Conservation (phyloP, 495 filamentous ascomycete species). For the Tuber brumale region DNA sequence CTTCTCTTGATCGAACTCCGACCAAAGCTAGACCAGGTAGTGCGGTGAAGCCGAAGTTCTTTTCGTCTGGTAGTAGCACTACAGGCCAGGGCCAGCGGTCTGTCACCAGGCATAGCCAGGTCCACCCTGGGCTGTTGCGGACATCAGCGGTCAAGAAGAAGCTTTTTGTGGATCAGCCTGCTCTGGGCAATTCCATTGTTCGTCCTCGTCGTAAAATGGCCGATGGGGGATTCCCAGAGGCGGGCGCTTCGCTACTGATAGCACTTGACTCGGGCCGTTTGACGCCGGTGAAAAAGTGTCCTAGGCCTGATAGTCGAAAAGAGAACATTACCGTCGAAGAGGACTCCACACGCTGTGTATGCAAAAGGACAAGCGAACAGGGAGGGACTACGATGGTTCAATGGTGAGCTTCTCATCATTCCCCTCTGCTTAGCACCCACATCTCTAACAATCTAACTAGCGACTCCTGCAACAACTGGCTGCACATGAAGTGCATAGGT, state of each 20-base stretch:
- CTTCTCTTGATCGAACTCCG: slow-evolving; percentile 29
- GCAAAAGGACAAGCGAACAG: slow-evolving; percentile 30
- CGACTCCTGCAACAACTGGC: slow-evolving; percentile 37
- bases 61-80: slow-evolving; percentile 20
- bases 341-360: slow-evolving; percentile 34
- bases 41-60: slow-evolving; percentile 22
- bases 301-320: slow-evolving; percentile 12
- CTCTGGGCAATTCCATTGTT: slow-evolving; percentile 15
- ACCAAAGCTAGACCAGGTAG: slow-evolving; percentile 25
- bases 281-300: slow-evolving; percentile 17
- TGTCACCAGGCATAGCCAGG: slow-evolving; percentile 19
- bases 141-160: slow-evolving; percentile 32
- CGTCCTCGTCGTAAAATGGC: slow-evolving; percentile 23
- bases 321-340: slow-evolving; percentile 1
- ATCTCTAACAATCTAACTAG: slow-evolving; percentile 21
- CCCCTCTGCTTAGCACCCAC: neutral
- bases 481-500: slow-evolving; percentile 38
- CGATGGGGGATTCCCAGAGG: slow-evolving; percentile 27
- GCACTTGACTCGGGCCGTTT: slow-evolving; percentile 8
- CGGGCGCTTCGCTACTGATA: slow-evolving; percentile 4
- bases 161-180: slow-evolving; percentile 28
- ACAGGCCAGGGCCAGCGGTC: slow-evolving; percentile 15
- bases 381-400: slow-evolving; percentile 37
- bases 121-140: slow-evolving; percentile 24
- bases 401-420: slow-evolving; percentile 24